Evolutionary conservation across 208 protist species (phyloP).

Genomic region (Trypanosoma vivax): DNA sequence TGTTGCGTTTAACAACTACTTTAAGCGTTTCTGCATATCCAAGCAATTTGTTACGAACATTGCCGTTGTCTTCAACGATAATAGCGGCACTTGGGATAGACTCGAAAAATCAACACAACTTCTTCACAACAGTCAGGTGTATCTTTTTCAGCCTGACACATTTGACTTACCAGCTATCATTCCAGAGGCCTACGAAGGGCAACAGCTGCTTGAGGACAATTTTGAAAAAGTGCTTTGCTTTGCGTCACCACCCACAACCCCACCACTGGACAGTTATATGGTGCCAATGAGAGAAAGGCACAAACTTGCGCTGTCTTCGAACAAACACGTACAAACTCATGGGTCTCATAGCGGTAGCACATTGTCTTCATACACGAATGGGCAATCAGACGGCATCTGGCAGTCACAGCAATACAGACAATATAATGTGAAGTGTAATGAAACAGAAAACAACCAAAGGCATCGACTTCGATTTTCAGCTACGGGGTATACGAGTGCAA

Average conservation of each 20-base stretch:
- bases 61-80: conserved; percentile 51
- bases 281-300: too few species aligned
- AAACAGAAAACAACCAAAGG: too few species aligned
- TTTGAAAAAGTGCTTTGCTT: conserved; percentile 1
- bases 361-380: too few species aligned
- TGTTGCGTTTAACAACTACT: conserved; percentile 32
- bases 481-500: too few species aligned
- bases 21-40: conserved; percentile 1
- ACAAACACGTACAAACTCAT: too few species aligned
- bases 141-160: conserved; percentile 52
- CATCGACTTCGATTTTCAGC: too few species aligned
- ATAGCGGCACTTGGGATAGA: conserved; percentile 34
- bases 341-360: too few species aligned
- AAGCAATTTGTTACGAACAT: conserved; percentile 12
- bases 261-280: too few species aligned
- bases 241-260: neutral
- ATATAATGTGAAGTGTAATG: too few species aligned
- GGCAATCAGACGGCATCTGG: too few species aligned
- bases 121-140: conserved; percentile 54
- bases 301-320: conserved; percentile 1
- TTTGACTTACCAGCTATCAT: conserved; percentile 37
- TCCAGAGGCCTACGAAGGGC: conserved; percentile 30
- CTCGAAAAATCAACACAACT: conserved; percentile 44
- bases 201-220: conserved; percentile 6
- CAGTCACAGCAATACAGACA: too few species aligned